These are phyloP conservation scores for Boletales sp. DNA, from an alignment of 768 basidiomycete species.

Conservation along the genomic window DNA sequence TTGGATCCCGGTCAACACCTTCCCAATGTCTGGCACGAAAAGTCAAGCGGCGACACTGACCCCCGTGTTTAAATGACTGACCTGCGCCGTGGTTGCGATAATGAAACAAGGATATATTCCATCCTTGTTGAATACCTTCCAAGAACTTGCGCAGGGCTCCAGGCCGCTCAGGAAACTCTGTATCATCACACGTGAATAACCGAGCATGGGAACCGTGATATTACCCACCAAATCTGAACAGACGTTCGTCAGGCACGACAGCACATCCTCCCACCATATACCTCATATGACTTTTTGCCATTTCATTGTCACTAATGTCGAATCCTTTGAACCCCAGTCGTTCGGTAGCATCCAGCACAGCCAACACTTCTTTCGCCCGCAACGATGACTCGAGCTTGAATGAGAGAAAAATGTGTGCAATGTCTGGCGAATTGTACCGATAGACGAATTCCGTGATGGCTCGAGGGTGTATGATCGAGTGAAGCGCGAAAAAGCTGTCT, in stretches of 20 bases:
- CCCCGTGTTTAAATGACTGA: conserved; percentile 34
- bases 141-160: conserved; percentile 90
- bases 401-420: conserved; percentile 87
- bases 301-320: conserved; percentile 93
- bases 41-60: not conserved
- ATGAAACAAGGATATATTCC: conserved; percentile 97
- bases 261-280: conserved; percentile 92
- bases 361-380: conserved; percentile 58
- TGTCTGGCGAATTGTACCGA: conserved; percentile 69
- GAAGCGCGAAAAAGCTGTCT: conserved; percentile 79
- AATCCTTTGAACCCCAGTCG: conserved; percentile 71
- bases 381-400: conserved; percentile 67
- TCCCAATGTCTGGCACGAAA: conserved; percentile 71
- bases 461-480: conserved; percentile 85
- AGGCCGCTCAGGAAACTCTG: conserved; percentile 96
- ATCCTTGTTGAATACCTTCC: conserved; percentile 71
- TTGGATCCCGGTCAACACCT: conserved; percentile 90
- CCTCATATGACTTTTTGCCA: conserved; percentile 90
- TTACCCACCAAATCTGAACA: conserved; percentile 87
- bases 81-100: conserved; percentile 98
- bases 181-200: not conserved
- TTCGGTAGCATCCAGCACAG: conserved; percentile 61
- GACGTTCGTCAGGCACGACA: conserved; percentile 74
- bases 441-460: conserved; percentile 96
- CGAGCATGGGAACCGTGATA: not conserved